phyloP scores from a whole-genome alignment of 306 rosid genomes.

The Elaeagnus macrophylla region DNA sequence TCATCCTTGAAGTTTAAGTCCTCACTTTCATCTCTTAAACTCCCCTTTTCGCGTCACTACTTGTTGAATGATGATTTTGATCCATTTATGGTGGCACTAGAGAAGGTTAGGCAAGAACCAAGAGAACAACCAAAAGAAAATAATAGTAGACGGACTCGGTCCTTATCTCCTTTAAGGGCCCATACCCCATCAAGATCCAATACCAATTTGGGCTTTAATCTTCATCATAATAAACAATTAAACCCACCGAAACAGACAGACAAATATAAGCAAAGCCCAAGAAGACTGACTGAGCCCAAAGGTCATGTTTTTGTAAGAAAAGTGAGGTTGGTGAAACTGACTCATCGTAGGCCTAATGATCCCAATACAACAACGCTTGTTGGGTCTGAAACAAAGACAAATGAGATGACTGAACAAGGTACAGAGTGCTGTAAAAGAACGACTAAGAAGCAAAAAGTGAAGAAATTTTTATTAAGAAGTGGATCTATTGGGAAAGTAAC shows the following conservation, averaged over 20 bases:
- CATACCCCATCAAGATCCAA: slow-evolving; percentile 1
- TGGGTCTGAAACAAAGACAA: slow-evolving; percentile 16
- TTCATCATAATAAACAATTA: background rate
- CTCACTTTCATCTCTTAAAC: slow-evolving; percentile 24
- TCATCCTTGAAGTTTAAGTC: slow-evolving; percentile 49
- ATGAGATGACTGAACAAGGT: slow-evolving; percentile 17
- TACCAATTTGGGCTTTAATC: slow-evolving; percentile 1
- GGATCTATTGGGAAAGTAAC: slow-evolving; percentile 10
- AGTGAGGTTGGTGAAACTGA: slow-evolving; percentile 31
- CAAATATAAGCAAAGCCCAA: slow-evolving; percentile 11
- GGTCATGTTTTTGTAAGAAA: slow-evolving; percentile 42
- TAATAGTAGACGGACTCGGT: slow-evolving; percentile 31
- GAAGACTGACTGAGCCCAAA: slow-evolving; percentile 33
- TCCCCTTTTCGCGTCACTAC: slow-evolving; percentile 24
- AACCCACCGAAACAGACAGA: background rate
- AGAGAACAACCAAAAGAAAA: slow-evolving; percentile 23
- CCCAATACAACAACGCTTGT: slow-evolving; percentile 2
- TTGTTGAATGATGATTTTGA: slow-evolving; percentile 76
- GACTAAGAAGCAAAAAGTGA: slow-evolving; percentile 27
- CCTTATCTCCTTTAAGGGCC: slow-evolving; percentile 34
- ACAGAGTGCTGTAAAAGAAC: slow-evolving; percentile 24
- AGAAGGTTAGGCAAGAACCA: slow-evolving; percentile 47
- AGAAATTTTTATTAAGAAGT: slow-evolving; percentile 27
- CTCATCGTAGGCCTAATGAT: slow-evolving; percentile 9
- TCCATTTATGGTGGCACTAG: slow-evolving; percentile 69